phyloP scores from a whole-genome alignment of 495 filamentous ascomycete genomes.

The Aspergillus mulundensis region DNA sequence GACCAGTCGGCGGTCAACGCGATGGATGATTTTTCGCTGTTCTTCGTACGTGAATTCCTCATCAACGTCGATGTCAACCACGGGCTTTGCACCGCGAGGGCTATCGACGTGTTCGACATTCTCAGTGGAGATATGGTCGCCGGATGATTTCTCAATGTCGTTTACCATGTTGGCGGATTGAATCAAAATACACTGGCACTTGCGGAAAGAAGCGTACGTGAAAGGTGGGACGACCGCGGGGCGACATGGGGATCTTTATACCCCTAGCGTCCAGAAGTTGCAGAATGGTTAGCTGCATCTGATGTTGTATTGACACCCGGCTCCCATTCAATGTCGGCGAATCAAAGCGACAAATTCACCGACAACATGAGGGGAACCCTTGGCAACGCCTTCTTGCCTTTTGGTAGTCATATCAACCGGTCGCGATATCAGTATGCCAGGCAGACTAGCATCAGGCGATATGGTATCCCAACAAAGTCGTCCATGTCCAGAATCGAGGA shows the following conservation, averaged over 20 bases:
- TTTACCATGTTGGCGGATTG: background rate
- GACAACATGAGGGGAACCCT: slow-evolving; percentile 6
- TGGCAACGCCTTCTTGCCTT: background rate
- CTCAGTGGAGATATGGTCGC: background rate
- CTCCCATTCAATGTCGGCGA: background rate
- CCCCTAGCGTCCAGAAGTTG: background rate
- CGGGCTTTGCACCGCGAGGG: background rate
- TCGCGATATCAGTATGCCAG: background rate
- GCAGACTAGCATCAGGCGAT: background rate
- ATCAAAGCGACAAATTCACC: background rate
- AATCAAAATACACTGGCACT: background rate
- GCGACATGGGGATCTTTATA: background rate
- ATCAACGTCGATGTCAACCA: slow-evolving; percentile 20
- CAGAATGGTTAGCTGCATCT: background rate
- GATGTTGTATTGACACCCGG: background rate
- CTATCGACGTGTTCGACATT: slow-evolving; percentile 7
- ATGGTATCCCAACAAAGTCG: background rate
- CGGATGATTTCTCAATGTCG: slow-evolving; percentile 10
- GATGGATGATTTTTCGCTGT: slow-evolving; percentile 49
- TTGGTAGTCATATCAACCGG: background rate
- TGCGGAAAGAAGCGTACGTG: background rate
- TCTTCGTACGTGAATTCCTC: slow-evolving; percentile 35
- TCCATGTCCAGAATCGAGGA: background rate
- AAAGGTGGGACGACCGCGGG: background rate
- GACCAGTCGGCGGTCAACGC: slow-evolving; percentile 60